phyloP scores from a whole-genome alignment of 2,329 filamentous ascomycete genomes.

The Alternaria solani region DNA sequence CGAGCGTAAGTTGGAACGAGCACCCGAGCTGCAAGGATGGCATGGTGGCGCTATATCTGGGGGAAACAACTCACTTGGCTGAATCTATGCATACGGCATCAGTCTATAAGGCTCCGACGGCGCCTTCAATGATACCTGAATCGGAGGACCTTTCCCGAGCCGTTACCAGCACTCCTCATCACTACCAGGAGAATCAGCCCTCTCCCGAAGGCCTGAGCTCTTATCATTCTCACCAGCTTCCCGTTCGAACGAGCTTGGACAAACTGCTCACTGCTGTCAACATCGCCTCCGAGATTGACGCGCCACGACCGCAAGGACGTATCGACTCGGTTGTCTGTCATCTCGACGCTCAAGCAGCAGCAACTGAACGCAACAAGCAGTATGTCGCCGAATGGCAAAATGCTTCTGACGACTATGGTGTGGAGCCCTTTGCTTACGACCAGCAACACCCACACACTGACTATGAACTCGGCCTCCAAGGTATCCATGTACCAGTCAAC shows the following conservation, averaged over 20 bases:
- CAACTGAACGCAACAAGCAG: constrained; percentile 22
- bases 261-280: constrained; percentile 37
- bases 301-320: constrained; percentile 32
- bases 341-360: constrained; percentile 31
- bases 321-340: constrained; percentile 34
- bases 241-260: constrained; percentile 26
- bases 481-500: constrained; percentile 1
- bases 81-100: not conserved
- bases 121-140: constrained; percentile 27
- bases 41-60: not conserved
- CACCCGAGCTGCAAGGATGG: constrained; percentile 39
- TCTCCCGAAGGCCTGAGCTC: not conserved
- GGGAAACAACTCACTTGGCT: not conserved
- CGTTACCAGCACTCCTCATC: constrained; percentile 13
- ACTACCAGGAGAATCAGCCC: not conserved
- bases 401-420: not conserved
- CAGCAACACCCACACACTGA: constrained; percentile 2
- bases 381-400: constrained; percentile 8
- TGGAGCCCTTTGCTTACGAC: not conserved
- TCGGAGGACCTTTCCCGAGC: constrained; percentile 22
- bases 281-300: constrained; percentile 33
- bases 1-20: constrained; percentile 40
- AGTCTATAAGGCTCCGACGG: constrained; percentile 13
- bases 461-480: not conserved
- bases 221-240: constrained; percentile 17